Evolutionary conservation across 805 yeast genomes (phyloP).

Genomic region (Nakazawaea siamensis): DNA sequence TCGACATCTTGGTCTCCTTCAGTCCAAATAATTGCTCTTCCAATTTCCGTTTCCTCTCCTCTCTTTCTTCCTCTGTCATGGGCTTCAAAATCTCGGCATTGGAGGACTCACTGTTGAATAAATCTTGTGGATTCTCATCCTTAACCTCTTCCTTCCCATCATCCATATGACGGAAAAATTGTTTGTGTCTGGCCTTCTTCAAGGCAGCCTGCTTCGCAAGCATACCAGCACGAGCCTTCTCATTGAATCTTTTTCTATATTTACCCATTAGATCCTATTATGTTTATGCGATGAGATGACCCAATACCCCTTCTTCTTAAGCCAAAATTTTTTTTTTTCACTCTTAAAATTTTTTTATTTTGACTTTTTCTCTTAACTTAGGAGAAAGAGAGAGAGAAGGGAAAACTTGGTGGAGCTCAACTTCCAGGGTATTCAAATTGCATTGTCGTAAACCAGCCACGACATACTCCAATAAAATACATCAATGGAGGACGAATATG

Average conservation of each 20-base stretch:
- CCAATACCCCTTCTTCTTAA: too few relatives aligned
- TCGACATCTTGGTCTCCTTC: constrained; percentile 59
- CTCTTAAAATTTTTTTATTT: constrained; percentile 2
- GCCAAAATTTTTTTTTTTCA: constrained; percentile 1
- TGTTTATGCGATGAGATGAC: constrained; percentile 13
- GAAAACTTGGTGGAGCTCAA: background rate
- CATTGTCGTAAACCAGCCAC: too few relatives aligned
- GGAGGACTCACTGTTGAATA: constrained; percentile 28
- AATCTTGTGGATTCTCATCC: constrained; percentile 16
- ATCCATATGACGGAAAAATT: constrained; percentile 43
- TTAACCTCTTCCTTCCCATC: constrained; percentile 20
- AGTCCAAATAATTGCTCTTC: constrained; percentile 50
- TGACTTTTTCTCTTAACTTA: background rate
- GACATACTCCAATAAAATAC: too few relatives aligned
- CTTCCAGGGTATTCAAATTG: too few relatives aligned
- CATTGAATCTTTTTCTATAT: constrained; percentile 73
- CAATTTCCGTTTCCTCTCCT: constrained; percentile 55
- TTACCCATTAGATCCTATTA: constrained; percentile 54
- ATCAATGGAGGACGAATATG: constrained; percentile 40
- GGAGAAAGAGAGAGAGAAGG: constrained; percentile 5
- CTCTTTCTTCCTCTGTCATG: constrained; percentile 53
- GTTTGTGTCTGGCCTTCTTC: constrained; percentile 61
- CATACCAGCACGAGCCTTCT: constrained; percentile 79
- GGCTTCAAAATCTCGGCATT: constrained; percentile 60
- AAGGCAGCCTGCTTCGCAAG: constrained; percentile 70